Percentiles rank a stretch among this genome's conserved stretches.
These are phyloP conservation scores for Glonium stellatum DNA, from an alignment of 495 filamentous ascomycete species.

Conservation along the genomic window DNA sequence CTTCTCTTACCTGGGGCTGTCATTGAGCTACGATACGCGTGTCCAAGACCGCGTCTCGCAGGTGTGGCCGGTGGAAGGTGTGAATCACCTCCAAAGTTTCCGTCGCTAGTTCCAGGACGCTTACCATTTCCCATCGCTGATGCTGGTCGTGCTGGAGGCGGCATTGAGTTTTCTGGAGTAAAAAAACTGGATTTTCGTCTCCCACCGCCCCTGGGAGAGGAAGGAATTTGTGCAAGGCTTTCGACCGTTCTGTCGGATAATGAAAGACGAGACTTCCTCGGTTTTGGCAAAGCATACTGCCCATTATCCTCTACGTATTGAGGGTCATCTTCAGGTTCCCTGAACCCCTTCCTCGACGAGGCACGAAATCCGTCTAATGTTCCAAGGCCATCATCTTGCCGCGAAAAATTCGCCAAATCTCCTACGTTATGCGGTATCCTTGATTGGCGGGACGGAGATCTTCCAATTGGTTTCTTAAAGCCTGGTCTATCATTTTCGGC, in stretches of 20 bases:
- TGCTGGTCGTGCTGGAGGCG: constrained; percentile 48
- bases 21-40: constrained; percentile 13
- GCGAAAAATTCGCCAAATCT: not conserved
- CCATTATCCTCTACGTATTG: constrained; percentile 11
- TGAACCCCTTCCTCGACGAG: constrained; percentile 20
- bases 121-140: constrained; percentile 46
- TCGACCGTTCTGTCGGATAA: constrained; percentile 65
- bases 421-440: not conserved
- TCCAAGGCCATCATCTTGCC: constrained; percentile 13
- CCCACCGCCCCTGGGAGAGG: constrained; percentile 49
- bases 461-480: constrained; percentile 29
- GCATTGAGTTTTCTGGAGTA: constrained; percentile 49
- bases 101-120: constrained; percentile 46
- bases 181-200: constrained; percentile 57
- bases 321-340: constrained; percentile 19
- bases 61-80: constrained; percentile 36
- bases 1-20: constrained; percentile 28
- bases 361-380: constrained; percentile 15
- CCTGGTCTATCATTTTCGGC: constrained; percentile 5
- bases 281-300: constrained; percentile 13
- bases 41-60: constrained; percentile 12
- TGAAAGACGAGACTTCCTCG: constrained; percentile 43
- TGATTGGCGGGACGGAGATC: constrained; percentile 23
- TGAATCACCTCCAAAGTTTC: constrained; percentile 34
- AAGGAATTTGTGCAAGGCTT: constrained; percentile 55